Evolutionary conservation across 495 filamentous ascomycete species (phyloP).

Genomic region (Talaromyces borbonicus): DNA sequence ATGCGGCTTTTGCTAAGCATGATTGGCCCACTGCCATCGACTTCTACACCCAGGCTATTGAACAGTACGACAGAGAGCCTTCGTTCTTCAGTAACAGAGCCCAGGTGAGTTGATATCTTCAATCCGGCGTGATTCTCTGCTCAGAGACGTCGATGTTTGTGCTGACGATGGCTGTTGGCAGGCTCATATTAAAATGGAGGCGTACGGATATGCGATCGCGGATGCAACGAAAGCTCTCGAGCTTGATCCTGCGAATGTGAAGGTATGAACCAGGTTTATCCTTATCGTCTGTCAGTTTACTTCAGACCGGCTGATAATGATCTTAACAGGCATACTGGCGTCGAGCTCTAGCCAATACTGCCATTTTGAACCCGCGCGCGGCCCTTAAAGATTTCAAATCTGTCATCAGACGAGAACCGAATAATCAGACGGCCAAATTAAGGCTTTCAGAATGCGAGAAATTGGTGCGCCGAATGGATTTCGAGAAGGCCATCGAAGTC

Average conservation of each 20-base stretch:
- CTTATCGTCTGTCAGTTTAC: not conserved
- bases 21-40: conserved; percentile 82
- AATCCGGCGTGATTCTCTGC: too few species aligned
- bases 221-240: conserved; percentile 94
- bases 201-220: conserved; percentile 82
- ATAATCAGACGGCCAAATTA: conserved; percentile 80
- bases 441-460: conserved; percentile 89
- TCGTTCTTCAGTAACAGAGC: conserved; percentile 91
- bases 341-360: conserved; percentile 80
- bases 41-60: conserved; percentile 84
- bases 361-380: conserved; percentile 76
- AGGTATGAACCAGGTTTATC: conserved; percentile 40
- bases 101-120: conserved; percentile 52
- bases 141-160: too few species aligned
- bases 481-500: conserved; percentile 90
- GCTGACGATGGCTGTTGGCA: conserved; percentile 24
- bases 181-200: conserved; percentile 91
- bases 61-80: conserved; percentile 70
- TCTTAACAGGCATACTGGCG: conserved; percentile 84
- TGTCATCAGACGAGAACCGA: conserved; percentile 76
- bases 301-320: not conserved
- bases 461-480: conserved; percentile 78
- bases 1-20: conserved; percentile 79
- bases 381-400: conserved; percentile 88
- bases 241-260: conserved; percentile 75